phyloP scores from a whole-genome alignment of 176 grass and related monocot genomes.

The Triticum monococcum region DNA sequence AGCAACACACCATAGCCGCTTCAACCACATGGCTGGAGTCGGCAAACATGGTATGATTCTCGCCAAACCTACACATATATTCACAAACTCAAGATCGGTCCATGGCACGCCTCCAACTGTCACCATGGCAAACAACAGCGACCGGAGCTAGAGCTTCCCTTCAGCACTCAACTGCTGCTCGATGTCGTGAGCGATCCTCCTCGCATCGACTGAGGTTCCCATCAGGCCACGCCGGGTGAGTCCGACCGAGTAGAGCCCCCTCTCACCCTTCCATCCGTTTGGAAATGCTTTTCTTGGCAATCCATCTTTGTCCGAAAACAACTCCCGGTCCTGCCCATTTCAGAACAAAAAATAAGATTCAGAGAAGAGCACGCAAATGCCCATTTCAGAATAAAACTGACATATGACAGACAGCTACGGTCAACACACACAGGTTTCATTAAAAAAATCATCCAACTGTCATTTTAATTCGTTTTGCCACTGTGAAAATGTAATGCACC shows the following conservation, averaged over 20 bases:
- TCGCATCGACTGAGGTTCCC: constrained; percentile 74
- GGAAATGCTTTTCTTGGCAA: constrained; percentile 83
- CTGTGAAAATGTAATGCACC: constrained; percentile 40
- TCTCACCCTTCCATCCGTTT: constrained; percentile 80
- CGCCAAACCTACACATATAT: constrained; percentile 42
- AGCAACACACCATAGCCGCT: constrained; percentile 21
- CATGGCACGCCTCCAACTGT: not conserved
- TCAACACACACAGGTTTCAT: not conserved
- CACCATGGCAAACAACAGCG: not conserved
- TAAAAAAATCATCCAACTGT: not conserved
- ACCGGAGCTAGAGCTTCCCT: not conserved
- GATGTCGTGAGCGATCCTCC: constrained; percentile 71
- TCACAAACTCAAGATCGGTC: constrained; percentile 33
- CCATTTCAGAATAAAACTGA: not conserved
- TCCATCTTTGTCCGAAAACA: constrained; percentile 87
- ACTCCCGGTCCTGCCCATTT: constrained; percentile 61
- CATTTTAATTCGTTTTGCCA: not conserved
- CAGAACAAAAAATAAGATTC: constrained; percentile 1
- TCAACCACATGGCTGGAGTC: not conserved
- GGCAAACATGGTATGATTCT: constrained; percentile 31
- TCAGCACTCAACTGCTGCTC: constrained; percentile 52
- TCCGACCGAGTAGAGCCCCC: constrained; percentile 76
- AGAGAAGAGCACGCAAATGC: not conserved
- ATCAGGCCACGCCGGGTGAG: constrained; percentile 74
- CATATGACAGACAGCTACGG: not conserved